Evolutionary conservation across 148 eudicot genomes (phyloP).

Genomic region (Gaultheria prostrata): DNA sequence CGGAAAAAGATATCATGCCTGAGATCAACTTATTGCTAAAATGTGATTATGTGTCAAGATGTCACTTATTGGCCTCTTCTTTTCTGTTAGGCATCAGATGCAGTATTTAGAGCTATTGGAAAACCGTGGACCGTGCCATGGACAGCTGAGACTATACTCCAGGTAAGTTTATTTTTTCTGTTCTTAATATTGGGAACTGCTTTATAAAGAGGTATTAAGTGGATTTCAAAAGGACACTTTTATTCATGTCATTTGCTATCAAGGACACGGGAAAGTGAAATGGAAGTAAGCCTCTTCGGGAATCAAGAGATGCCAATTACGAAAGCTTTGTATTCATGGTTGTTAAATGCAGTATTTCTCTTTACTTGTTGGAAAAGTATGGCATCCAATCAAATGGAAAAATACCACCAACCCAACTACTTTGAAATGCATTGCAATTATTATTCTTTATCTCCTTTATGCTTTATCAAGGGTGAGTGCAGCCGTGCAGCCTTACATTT

Average conservation of each 20-base stretch:
- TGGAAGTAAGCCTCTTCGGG: not conserved
- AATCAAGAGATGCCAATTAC: not conserved
- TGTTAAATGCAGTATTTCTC: slow-evolving; percentile 6
- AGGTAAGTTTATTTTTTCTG: slow-evolving; percentile 33
- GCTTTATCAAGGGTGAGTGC: not conserved
- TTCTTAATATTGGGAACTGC: not conserved
- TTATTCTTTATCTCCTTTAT: not conserved
- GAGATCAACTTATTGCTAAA: not conserved
- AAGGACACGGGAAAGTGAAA: not conserved
- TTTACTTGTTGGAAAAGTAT: slow-evolving; percentile 6
- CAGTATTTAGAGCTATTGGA: slow-evolving; percentile 47
- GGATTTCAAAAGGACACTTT: not conserved
- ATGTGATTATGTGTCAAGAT: not conserved
- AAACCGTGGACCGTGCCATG: slow-evolving; percentile 87
- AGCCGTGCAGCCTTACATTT: not conserved
- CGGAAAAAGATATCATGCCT: not conserved
- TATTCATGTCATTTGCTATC: not conserved
- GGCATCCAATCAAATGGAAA: not conserved
- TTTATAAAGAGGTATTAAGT: not conserved
- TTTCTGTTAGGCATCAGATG: slow-evolving; percentile 45
- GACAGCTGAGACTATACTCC: slow-evolving; percentile 79
- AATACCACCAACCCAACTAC: not conserved
- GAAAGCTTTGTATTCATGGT: not conserved
- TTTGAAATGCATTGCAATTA: not conserved
- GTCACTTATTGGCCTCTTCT: slow-evolving; percentile 1